Evolutionary conservation across 352 stramenopile genomes (phyloP).

Genomic region (Plasmopara viticola): DNA sequence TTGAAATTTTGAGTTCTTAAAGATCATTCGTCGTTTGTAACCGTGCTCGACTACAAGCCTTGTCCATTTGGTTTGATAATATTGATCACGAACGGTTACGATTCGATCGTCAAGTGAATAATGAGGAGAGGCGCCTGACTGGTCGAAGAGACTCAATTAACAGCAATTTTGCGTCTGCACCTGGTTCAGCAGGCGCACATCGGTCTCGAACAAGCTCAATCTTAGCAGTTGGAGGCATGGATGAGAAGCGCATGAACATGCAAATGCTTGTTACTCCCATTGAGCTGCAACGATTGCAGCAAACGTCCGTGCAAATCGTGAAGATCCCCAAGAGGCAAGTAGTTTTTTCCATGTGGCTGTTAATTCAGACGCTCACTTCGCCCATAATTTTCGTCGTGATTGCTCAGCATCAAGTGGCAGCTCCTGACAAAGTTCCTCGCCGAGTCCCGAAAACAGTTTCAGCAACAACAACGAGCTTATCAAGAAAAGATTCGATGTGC

Average conservation of each 20-base stretch:
- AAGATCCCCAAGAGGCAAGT: slow-evolving; percentile 56
- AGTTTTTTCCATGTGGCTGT: not conserved
- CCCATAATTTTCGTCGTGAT: not conserved
- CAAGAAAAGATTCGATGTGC: slow-evolving; percentile 42
- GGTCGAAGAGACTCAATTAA: slow-evolving; percentile 11
- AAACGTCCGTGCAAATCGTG: slow-evolving; percentile 52
- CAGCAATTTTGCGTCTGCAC: slow-evolving; percentile 10
- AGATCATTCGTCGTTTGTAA: slow-evolving; percentile 46
- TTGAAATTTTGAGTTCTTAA: not conserved
- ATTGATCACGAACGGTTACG: slow-evolving; percentile 64
- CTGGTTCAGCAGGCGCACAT: slow-evolving; percentile 14
- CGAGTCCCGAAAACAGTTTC: slow-evolving; percentile 36
- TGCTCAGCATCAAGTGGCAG: slow-evolving; percentile 47
- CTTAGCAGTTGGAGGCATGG: slow-evolving; percentile 41
- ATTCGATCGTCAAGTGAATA: slow-evolving; percentile 34
- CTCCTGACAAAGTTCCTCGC: slow-evolving; percentile 47
- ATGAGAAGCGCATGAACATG: slow-evolving; percentile 60
- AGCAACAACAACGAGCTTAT: slow-evolving; percentile 37
- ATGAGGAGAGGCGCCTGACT: slow-evolving; percentile 9
- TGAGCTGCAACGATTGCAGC: slow-evolving; percentile 66
- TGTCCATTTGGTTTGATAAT: slow-evolving; percentile 60
- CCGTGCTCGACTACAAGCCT: slow-evolving; percentile 41
- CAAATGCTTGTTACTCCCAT: slow-evolving; percentile 74
- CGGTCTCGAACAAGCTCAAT: slow-evolving; percentile 15
- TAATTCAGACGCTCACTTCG: not conserved